Evolutionary conservation across 2,329 filamentous ascomycete species (phyloP).

Genomic region (Fonsecaea erecta): DNA sequence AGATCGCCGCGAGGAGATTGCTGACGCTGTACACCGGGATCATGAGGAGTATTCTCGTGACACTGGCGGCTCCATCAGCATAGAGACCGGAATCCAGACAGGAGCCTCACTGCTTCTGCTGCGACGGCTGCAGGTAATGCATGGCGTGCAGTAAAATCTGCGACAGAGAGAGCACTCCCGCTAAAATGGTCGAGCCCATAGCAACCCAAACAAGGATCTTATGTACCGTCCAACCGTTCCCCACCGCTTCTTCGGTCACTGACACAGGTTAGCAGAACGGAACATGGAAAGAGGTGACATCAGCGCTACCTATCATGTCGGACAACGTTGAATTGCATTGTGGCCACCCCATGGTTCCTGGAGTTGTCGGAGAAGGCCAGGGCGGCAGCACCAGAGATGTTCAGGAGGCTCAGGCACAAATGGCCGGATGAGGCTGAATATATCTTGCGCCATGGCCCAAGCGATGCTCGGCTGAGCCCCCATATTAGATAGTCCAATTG

Average conservation of each 20-base stretch:
- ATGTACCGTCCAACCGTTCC: not conserved
- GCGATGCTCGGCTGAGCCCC: not conserved
- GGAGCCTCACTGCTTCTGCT: constrained; percentile 57
- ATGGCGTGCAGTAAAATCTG: constrained; percentile 61
- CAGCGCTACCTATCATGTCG: not conserved
- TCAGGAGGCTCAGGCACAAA: not conserved
- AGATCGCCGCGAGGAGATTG: constrained; percentile 72
- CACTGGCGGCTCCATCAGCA: constrained; percentile 42
- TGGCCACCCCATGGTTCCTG: not conserved
- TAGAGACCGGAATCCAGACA: not conserved
- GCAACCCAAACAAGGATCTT: not conserved
- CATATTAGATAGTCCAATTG: not conserved
- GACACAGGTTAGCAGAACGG: not conserved
- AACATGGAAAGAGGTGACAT: not conserved
- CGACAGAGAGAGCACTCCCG: not conserved
- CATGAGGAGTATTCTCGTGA: constrained; percentile 88
- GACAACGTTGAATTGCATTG: not conserved
- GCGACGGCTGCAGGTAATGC: constrained; percentile 63
- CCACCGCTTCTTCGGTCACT: not conserved
- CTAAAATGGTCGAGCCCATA: not conserved
- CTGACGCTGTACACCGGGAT: constrained; percentile 78
- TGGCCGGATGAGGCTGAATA: not conserved
- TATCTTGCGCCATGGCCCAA: not conserved
- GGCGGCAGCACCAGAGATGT: not conserved
- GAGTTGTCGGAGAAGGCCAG: not conserved